Conservation (phyloP, 129 eudicot genomes). For the Centaurea solstitialis region DNA sequence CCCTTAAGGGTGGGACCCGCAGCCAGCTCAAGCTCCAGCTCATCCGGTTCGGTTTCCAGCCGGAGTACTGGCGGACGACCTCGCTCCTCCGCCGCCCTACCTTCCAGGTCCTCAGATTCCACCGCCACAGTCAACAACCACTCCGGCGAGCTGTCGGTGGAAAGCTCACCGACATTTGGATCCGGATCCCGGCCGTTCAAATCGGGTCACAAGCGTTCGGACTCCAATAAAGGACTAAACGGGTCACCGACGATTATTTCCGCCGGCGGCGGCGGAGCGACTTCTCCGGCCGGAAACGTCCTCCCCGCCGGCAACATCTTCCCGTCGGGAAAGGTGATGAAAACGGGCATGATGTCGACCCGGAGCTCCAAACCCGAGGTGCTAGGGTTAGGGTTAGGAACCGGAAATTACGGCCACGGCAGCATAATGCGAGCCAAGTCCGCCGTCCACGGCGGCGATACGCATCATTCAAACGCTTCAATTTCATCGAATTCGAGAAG, state of each 20-base stretch:
- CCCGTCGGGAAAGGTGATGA: constrained; percentile 64
- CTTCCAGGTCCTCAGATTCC: constrained; percentile 21
- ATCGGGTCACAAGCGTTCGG: constrained; percentile 56
- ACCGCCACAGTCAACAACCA: constrained; percentile 37
- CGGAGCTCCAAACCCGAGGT: constrained; percentile 59
- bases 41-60: constrained; percentile 87
- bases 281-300: constrained; percentile 56
- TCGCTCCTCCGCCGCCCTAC: constrained; percentile 18
- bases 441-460: constrained; percentile 23
- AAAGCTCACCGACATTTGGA: constrained; percentile 58
- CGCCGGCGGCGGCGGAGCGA: constrained; percentile 34
- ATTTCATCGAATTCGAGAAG: constrained; percentile 4
- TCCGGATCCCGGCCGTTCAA: constrained; percentile 21
- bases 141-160: constrained; percentile 79
- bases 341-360: constrained; percentile 59
- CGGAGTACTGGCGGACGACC: constrained; percentile 28
- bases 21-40: constrained; percentile 61
- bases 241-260: constrained; percentile 10
- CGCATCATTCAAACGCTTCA: neutral
- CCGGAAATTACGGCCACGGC: constrained; percentile 83
- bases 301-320: constrained; percentile 73
- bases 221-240: constrained; percentile 43
- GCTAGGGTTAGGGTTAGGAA: constrained; percentile 62
- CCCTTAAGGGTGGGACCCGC: constrained; percentile 46
- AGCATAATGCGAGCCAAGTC: constrained; percentile 71